Base-by-base conservation (phyloP, 2,329 filamentous ascomycete species). In the Beauveria medogensis region DNA sequence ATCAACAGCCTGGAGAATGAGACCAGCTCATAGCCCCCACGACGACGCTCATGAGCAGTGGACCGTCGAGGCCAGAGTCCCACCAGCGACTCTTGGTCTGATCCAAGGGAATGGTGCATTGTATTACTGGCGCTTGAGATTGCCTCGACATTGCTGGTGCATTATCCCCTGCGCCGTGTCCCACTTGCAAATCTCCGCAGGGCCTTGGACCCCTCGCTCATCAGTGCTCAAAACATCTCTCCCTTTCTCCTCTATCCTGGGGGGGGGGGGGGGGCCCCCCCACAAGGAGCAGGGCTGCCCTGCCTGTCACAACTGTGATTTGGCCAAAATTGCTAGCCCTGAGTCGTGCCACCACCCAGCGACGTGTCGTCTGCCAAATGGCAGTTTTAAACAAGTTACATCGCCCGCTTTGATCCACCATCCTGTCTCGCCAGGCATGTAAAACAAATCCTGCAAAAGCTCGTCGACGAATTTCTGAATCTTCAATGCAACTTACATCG, bases 71-170 rank as follows among this genome's bases (percentile, higher is more conserved):
- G 54, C 50, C 56, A 46, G 46, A 26, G 56, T 59, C 56, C 56
- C 56, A 59, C 56, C 56, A 40, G 28, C 41, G 40, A 44, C 46
- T 40, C 52, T 60, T 55, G 58, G 41, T 60, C 54, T 61, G 59
- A 57, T 57, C 53, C 59, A 61, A 61, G 59, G 40, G 59, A 61
- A 57, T 57, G 59, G 53, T 57, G 53, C 59, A 41, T 55, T 55
- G 52, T 50, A 41, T 34, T 53, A 53, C 48, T 46, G 20, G 48
- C 51, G 52, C 53, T 61, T 56, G 57, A 59, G 51, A 60, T 60
- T 54, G 58, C 50, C 50, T 57, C 53, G 53, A 41, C 51, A 51
- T 55, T 55, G 28, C 44, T 46, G 41, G 6, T 24, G 22, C 47
- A 43, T n/a, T 50, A 51, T 61, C 46, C 59, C 44, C 59, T 50